Conservation (phyloP, 495 filamentous ascomycete genomes). For the Talaromyces thailandensis region DNA sequence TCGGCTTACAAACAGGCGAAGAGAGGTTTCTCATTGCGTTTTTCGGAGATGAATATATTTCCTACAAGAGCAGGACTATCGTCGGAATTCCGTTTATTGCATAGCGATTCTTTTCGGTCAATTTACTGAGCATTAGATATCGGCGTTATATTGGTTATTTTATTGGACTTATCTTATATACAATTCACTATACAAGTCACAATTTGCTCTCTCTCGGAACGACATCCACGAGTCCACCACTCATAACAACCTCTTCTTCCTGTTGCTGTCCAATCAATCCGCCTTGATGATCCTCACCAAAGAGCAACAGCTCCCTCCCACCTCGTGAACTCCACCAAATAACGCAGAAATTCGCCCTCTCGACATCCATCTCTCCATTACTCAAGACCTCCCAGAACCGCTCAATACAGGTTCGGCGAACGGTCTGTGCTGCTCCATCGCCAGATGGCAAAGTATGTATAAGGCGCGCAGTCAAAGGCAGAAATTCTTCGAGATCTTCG, state of each 20-base stretch:
- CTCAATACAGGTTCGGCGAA: constrained; percentile 57
- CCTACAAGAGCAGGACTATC: constrained; percentile 55
- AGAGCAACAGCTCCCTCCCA: constrained; percentile 56
- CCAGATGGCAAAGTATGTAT: constrained; percentile 33
- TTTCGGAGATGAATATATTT: constrained; percentile 74
- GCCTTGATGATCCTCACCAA: constrained; percentile 29
- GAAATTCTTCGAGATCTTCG: constrained; percentile 64
- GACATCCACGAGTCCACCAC: constrained; percentile 40
- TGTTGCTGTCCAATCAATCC: constrained; percentile 17
- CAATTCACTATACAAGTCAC: constrained; percentile 10
- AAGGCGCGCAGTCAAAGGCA: constrained; percentile 61
- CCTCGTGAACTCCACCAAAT: constrained; percentile 78
- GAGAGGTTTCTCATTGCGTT: constrained; percentile 70
- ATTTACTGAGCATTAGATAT: neutral
- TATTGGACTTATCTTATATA: neutral
- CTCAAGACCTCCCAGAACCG: constrained; percentile 81
- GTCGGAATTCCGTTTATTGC: constrained; percentile 70
- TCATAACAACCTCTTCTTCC: constrained; percentile 37
- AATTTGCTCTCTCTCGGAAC: constrained; percentile 36
- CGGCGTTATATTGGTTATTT: neutral
- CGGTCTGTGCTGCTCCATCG: constrained; percentile 34
- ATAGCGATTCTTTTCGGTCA: constrained; percentile 5
- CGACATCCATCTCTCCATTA: constrained; percentile 86
- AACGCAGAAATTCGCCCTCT: constrained; percentile 69
- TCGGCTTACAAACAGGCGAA: constrained; percentile 47